Evolutionary conservation across 345 rosid species (phyloP).

Genomic region (Eucalyptus paniculata): DNA sequence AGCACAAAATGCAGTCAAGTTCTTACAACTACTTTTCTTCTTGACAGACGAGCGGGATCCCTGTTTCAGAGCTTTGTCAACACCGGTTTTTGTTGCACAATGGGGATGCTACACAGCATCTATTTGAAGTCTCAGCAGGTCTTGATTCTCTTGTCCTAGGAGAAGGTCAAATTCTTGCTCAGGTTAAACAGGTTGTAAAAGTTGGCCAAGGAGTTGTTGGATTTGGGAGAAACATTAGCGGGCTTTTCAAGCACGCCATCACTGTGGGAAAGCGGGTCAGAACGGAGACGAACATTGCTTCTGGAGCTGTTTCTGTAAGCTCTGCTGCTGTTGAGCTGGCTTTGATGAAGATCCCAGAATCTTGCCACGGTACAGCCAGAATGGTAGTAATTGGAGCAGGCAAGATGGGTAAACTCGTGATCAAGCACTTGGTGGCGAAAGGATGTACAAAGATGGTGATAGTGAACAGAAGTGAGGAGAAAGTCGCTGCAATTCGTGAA

Average conservation of each 20-base stretch:
- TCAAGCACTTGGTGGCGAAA: constrained; percentile 42
- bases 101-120: constrained; percentile 33
- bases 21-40: background rate
- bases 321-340: constrained; percentile 44
- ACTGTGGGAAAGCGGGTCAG: constrained; percentile 38
- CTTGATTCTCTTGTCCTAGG: constrained; percentile 41
- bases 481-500: constrained; percentile 15
- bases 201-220: constrained; percentile 43
- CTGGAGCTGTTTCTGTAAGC: constrained; percentile 39
- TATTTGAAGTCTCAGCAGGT: constrained; percentile 46
- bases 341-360: constrained; percentile 27
- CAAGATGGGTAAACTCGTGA: constrained; percentile 43
- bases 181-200: constrained; percentile 42
- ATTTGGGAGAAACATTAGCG: constrained; percentile 37
- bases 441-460: constrained; percentile 37
- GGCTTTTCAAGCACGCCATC: constrained; percentile 35
- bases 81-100: constrained; percentile 33
- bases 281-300: constrained; percentile 31
- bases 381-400: constrained; percentile 42
- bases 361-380: constrained; percentile 15
- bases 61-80: constrained; percentile 32
- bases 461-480: constrained; percentile 24
- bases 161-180: constrained; percentile 43
- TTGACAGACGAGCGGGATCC: constrained; percentile 32
- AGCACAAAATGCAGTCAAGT: background rate